Evolutionary conservation across 1,284 basidiomycete species (phyloP).

Genomic region (Fomes fomentarius): DNA sequence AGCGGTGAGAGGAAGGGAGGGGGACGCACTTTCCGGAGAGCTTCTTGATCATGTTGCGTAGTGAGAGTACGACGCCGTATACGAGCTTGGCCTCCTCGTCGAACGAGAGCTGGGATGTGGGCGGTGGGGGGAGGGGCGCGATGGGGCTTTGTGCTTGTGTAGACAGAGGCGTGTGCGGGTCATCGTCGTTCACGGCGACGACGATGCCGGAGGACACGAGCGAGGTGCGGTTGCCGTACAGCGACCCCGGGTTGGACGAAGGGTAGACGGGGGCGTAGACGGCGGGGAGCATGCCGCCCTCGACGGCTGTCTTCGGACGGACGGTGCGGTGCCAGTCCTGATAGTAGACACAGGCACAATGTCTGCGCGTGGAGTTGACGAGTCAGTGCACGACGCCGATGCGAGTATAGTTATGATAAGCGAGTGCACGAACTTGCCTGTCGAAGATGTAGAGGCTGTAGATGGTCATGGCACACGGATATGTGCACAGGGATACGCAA

Average conservation of each 20-base stretch:
- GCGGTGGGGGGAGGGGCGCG: constrained; percentile 28
- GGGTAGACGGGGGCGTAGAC: constrained; percentile 68
- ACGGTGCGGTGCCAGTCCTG: constrained; percentile 90
- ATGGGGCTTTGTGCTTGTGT: constrained; percentile 38
- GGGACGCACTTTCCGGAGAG: constrained; percentile 75
- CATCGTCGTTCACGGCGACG: constrained; percentile 62
- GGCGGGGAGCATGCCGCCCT: constrained; percentile 73
- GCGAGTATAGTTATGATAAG: neutral
- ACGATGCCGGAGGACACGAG: constrained; percentile 65
- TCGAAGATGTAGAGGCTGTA: constrained; percentile 91
- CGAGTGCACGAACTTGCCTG: constrained; percentile 50
- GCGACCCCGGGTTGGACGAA: constrained; percentile 38
- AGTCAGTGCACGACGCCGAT: neutral
- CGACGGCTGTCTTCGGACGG: constrained; percentile 68
- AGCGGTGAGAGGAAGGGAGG: neutral
- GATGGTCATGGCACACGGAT: constrained; percentile 68
- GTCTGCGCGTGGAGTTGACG: constrained; percentile 53
- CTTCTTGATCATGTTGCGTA: constrained; percentile 96
- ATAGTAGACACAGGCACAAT: constrained; percentile 91
- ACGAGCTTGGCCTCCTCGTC: constrained; percentile 98
- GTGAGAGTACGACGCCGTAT: constrained; percentile 91
- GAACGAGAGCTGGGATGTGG: constrained; percentile 73
- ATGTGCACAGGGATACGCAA: no score
- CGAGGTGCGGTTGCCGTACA: constrained; percentile 62
- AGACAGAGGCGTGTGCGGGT: constrained; percentile 39